These are phyloP conservation scores for Zasmidium cellare DNA, from an alignment of 2,329 filamentous ascomycete species.

Conservation along the genomic window DNA sequence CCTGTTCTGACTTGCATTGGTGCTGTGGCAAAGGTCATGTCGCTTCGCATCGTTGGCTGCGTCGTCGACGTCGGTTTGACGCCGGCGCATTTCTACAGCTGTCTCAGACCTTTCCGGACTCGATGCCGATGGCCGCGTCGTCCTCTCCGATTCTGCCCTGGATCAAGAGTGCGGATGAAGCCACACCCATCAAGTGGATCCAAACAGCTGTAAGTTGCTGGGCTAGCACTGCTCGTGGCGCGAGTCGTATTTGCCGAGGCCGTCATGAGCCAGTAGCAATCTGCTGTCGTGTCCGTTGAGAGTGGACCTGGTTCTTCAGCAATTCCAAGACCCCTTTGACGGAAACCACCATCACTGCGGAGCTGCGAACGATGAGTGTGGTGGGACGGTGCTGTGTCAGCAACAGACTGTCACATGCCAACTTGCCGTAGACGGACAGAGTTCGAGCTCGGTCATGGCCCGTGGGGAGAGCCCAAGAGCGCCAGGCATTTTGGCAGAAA, in stretches of 20 bases:
- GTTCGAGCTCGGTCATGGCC: neutral
- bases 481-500: neutral
- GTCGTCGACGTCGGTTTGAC: neutral
- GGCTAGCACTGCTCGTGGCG: neutral
- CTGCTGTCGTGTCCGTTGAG: neutral
- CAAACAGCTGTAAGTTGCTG: neutral
- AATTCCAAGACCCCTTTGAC: neutral
- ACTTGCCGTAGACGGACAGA: neutral
- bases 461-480: neutral
- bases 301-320: neutral
- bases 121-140: neutral
- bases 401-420: neutral
- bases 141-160: neutral
- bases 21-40: slow-evolving; percentile 1
- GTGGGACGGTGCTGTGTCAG: neutral
- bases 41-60: neutral
- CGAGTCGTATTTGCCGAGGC: neutral
- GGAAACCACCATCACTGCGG: neutral
- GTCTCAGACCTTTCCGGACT: neutral
- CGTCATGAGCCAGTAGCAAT: neutral
- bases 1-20: neutral
- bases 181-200: neutral
- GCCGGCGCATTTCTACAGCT: neutral
- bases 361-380: neutral
- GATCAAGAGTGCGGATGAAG: neutral